phyloP scores from a whole-genome alignment of 148 eudicot species.

The Dianthus caryophyllus region DNA sequence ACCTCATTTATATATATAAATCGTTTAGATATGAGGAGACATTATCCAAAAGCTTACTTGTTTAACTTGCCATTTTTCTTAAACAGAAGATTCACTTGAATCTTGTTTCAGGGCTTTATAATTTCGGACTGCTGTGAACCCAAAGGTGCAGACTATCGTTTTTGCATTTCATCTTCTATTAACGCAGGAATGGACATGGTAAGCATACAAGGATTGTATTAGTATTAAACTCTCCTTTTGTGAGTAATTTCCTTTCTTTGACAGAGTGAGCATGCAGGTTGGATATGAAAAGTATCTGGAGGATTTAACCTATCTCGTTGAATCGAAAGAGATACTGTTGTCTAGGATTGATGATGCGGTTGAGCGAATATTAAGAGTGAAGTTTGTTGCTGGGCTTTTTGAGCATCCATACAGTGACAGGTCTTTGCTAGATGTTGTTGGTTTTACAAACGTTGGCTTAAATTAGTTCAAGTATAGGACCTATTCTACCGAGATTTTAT shows the following conservation, averaged over 20 bases:
- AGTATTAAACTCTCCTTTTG: background rate
- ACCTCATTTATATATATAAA: background rate
- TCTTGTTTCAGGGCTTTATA: constrained; percentile 65
- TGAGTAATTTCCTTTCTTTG: background rate
- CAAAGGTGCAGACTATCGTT: constrained; percentile 58
- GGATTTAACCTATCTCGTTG: constrained; percentile 59
- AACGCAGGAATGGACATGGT: constrained; percentile 97
- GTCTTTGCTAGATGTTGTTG: constrained; percentile 66
- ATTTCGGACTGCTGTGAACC: constrained; percentile 81
- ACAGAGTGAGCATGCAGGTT: constrained; percentile 39
- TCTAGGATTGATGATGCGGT: constrained; percentile 94
- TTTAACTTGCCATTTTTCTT: background rate
- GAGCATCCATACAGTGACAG: constrained; percentile 76
- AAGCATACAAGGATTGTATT: too few species aligned
- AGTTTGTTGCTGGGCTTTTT: constrained; percentile 80
- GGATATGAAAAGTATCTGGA: constrained; percentile 56
- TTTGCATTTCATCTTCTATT: constrained; percentile 43
- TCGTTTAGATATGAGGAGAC: background rate
- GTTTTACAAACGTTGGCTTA: too few species aligned
- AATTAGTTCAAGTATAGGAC: too few species aligned
- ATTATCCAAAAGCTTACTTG: background rate
- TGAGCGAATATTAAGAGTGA: constrained; percentile 81
- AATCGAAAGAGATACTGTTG: constrained; percentile 69
- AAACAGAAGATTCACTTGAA: background rate
- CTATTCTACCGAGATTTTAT: too few species aligned